phyloP scores from a whole-genome alignment of 176 grass and related monocot species.

The bread wheat (Triticum aestivum) region IWGSC_CS_RefSeq_v2.1 NC_057806.1:375800881-375801380 shows the following conservation, averaged over 20 bases:
- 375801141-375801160: neutral
- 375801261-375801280: neutral
- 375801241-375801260: neutral
- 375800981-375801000: slow-evolving; percentile 69
- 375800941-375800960: slow-evolving; percentile 54
- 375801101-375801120: neutral
- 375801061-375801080: slow-evolving; percentile 78
- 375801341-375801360: neutral
- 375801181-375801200: neutral
- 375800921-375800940: slow-evolving; percentile 1
- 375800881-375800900: slow-evolving; percentile 15
- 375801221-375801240: neutral
- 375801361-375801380: neutral
- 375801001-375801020: slow-evolving; percentile 58
- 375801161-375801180: neutral
- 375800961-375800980: slow-evolving; percentile 67
- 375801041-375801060: slow-evolving; percentile 83
- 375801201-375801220: neutral
- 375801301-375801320: neutral
- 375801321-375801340: neutral
- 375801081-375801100: neutral
- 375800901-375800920: neutral
- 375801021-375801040: slow-evolving; percentile 71
- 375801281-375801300: neutral
- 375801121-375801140: neutral